Evolutionary conservation across 1,284 basidiomycete genomes (phyloP).

Genomic region (Rhizoctonia solani): DNA sequence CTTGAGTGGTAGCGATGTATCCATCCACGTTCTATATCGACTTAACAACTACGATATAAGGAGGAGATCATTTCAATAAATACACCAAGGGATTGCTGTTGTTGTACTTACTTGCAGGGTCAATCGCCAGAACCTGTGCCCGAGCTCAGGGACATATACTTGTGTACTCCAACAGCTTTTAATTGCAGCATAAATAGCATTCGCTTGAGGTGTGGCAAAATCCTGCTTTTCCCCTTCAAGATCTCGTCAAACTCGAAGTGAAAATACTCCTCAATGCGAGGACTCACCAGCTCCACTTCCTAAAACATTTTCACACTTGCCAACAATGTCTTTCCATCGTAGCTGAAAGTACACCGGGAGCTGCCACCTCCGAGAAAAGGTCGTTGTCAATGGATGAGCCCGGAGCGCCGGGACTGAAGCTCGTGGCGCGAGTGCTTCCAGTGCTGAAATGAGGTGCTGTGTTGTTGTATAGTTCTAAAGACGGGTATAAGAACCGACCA

Average conservation of each 20-base stretch:
- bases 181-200: slow-evolving; percentile 72
- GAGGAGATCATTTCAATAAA: neutral
- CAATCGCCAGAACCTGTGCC: slow-evolving; percentile 84
- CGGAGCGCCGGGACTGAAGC: slow-evolving; percentile 72
- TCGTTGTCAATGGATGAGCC: slow-evolving; percentile 65
- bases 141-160: slow-evolving; percentile 79
- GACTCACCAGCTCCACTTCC: slow-evolving; percentile 23
- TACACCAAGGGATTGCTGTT: neutral
- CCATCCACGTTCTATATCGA: slow-evolving; percentile 77
- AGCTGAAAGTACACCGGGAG: slow-evolving; percentile 96
- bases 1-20: slow-evolving; percentile 51
- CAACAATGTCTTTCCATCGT: slow-evolving; percentile 93
- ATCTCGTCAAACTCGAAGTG: neutral
- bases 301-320: slow-evolving; percentile 70
- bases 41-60: slow-evolving; percentile 62
- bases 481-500: neutral
- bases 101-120: slow-evolving; percentile 72
- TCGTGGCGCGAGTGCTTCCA: slow-evolving; percentile 84
- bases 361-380: slow-evolving; percentile 90
- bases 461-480: slow-evolving; percentile 79
- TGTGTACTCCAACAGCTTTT: slow-evolving; percentile 82
- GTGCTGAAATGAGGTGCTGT: slow-evolving; percentile 79
- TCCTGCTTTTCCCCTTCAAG: slow-evolving; percentile 39
- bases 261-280: neutral
- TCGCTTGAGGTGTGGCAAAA: slow-evolving; percentile 59